phyloP scores from a whole-genome alignment of 345 rosid genomes.

The Moricandia arvensis region DNA sequence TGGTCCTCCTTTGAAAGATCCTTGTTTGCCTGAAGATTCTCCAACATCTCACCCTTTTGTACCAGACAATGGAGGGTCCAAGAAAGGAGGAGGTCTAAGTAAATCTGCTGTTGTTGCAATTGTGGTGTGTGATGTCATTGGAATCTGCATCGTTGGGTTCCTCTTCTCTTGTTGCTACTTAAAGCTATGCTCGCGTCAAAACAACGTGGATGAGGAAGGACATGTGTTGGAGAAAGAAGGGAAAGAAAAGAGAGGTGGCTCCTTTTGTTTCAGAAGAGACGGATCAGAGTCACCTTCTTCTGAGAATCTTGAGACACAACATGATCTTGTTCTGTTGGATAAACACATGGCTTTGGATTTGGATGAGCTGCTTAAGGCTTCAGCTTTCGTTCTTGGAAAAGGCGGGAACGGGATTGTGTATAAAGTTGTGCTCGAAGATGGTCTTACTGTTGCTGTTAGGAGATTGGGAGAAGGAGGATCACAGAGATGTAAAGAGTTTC shows the following conservation, averaged over 20 bases:
- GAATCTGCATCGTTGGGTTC: slow-evolving; percentile 85
- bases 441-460: slow-evolving; percentile 74
- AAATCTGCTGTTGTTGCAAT: slow-evolving; percentile 62
- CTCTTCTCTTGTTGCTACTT: slow-evolving; percentile 79
- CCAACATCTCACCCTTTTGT: slow-evolving; percentile 65
- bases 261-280: slow-evolving; percentile 69
- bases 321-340: slow-evolving; percentile 78
- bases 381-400: slow-evolving; percentile 95
- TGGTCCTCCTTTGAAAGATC: slow-evolving; percentile 84
- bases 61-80: slow-evolving; percentile 44
- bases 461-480: slow-evolving; percentile 96
- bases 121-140: slow-evolving; percentile 74
- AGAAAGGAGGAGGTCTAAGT: slow-evolving; percentile 57
- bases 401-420: slow-evolving; percentile 91
- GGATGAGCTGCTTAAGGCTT: slow-evolving; percentile 92
- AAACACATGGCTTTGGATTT: slow-evolving; percentile 75
- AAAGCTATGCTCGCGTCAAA: slow-evolving; percentile 45
- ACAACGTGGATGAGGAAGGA: slow-evolving; percentile 48
- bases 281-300: slow-evolving; percentile 67
- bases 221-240: slow-evolving; percentile 64
- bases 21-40: slow-evolving; percentile 46
- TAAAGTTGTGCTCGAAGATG: slow-evolving; percentile 93
- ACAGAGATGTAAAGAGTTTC: slow-evolving; percentile 88
- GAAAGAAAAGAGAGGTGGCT: slow-evolving; percentile 53
- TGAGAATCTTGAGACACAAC: slow-evolving; percentile 68